Evolutionary conservation across 805 yeast species (phyloP).

Genomic region (Limtongia smithiae): DNA sequence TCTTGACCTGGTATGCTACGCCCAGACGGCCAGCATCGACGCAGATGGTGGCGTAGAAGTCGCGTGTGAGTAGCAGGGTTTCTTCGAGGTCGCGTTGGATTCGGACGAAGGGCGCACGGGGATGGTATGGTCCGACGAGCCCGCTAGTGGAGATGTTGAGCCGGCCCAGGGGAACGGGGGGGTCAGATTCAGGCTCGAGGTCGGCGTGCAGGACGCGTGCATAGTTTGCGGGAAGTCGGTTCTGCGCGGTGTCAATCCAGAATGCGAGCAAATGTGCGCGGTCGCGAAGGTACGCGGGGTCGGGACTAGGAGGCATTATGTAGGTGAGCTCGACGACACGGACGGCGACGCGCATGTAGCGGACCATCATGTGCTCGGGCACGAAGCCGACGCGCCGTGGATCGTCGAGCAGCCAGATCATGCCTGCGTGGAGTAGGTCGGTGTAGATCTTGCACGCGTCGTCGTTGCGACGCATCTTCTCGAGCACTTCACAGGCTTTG

Average conservation of each 20-base stretch:
- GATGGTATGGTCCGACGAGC: not conserved
- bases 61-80: constrained; percentile 16
- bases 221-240: constrained; percentile 14
- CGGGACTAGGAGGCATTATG: constrained; percentile 45
- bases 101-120: constrained; percentile 1
- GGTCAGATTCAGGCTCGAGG: not conserved
- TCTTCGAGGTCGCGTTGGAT: constrained; percentile 14
- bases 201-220: constrained; percentile 1
- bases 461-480: constrained; percentile 55
- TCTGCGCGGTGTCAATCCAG: constrained; percentile 30
- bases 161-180: not conserved
- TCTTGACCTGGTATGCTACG: constrained; percentile 9
- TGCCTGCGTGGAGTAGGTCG: constrained; percentile 54
- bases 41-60: constrained; percentile 17
- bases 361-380: constrained; percentile 44
- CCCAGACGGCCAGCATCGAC: constrained; percentile 8
- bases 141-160: not conserved
- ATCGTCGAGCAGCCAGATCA: constrained; percentile 47
- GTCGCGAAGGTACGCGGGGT: constrained; percentile 48
- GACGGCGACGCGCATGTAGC: constrained; percentile 65
- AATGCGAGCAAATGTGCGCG: constrained; percentile 32
- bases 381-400: constrained; percentile 44
- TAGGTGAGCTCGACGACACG: constrained; percentile 59
- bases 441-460: constrained; percentile 67
- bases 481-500: constrained; percentile 84